Base-by-base conservation (phyloP, 192 early-diverging fungal genomes). In the Chytriomyces confervae region DNA sequence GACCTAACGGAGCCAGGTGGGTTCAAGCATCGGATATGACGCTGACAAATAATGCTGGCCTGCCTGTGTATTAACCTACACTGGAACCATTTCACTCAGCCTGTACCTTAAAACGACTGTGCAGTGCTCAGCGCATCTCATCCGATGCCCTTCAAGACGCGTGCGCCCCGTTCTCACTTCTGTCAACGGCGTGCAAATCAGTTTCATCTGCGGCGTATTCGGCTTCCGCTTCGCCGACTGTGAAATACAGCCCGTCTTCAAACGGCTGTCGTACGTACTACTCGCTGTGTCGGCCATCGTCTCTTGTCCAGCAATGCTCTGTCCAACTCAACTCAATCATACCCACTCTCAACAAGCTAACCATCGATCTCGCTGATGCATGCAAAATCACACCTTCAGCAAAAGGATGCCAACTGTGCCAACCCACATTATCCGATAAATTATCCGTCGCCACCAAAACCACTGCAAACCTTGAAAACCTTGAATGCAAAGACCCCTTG, bases 241-340 rank as follows among this genome's bases (percentile, higher is more conserved):
- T 36, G 36, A 36, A 36, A 36, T 36, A 2, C 36, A 36, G 4
- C 36, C 36, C 36, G 36, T 36, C 36, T 36, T 36, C 36, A 36
- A 36, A 36, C 4, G 36, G 36, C 5, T 78, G 77, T 49, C 66
- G 77, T 6, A 78, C 77, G 7, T 62, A 69, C 36, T 11, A 23
- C 23, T 23, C 50, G 2, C 53, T 78, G 2, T 78, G 77, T 47
- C 66, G 77, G 13, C 66, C 68, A 9, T 50, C 57, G 24, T 71
- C 67, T 11, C 67, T 71, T 16, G 77, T 78, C 11, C 23, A 43
- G 23, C 68, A 69, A 44, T 78, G 77, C 64, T 43, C 44, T 8
- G 44, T 24, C 44, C 8, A 64, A 64, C 62, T 8, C 44, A 18
- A 29, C 43, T 62, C 50, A 8, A 23, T 23, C 13, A 61, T 23